These are phyloP conservation scores for Chlamydomonas reinhardtii DNA, from an alignment of 163 green algal species.

Conservation along the genomic window DNA sequence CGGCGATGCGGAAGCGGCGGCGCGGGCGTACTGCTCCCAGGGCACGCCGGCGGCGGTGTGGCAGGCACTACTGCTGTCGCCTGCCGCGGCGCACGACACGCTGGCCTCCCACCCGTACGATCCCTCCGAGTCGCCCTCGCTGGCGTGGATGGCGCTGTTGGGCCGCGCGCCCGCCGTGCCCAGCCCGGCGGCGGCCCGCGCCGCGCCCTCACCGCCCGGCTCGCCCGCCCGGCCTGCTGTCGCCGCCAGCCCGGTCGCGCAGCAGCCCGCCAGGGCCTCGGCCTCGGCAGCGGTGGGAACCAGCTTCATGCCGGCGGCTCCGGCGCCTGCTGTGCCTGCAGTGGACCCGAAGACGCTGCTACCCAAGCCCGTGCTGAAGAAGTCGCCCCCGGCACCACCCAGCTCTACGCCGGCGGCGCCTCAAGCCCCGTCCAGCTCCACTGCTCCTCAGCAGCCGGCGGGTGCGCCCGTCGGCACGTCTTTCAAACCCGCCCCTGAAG, in stretches of 20 bases:
- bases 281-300: slow-evolving; percentile 3
- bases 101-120: not conserved
- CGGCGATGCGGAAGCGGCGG: not conserved
- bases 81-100: not conserved
- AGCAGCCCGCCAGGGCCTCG: not conserved
- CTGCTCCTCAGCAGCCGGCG: too few relatives aligned
- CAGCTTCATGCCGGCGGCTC: too few relatives aligned
- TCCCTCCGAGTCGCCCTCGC: not conserved
- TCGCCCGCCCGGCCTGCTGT: too few relatives aligned
- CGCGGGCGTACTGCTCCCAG: not conserved
- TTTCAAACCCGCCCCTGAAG: too few relatives aligned
- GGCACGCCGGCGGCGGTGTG: not conserved
- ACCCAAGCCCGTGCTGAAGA: not conserved
- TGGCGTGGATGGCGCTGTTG: slow-evolving; percentile 15
- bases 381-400: too few relatives aligned
- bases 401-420: not conserved
- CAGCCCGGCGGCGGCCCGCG: not conserved
- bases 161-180: not conserved
- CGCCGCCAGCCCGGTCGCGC: not conserved
- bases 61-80: slow-evolving; percentile 2
- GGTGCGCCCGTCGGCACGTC: too few relatives aligned
- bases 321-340: too few relatives aligned
- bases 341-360: not conserved
- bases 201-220: not conserved
- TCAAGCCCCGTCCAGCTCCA: not conserved